phyloP scores from a whole-genome alignment of 129 eudicot genomes.

The sunflower (Helianthus annuus) region HanXRQr2.0-SUNRISE NC_035449.2:38973617-38974116 shows the following conservation, averaged over 20 bases:
- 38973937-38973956: conserved; percentile 47
- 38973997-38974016: conserved; percentile 47
- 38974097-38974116: neutral
- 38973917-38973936: conserved; percentile 50
- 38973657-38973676: conserved; percentile 21
- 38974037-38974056: conserved; percentile 36
- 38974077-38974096: conserved; percentile 19
- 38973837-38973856: conserved; percentile 27
- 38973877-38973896: conserved; percentile 21
- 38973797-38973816: conserved; percentile 31
- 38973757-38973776: neutral
- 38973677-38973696: conserved; percentile 29
- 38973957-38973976: conserved; percentile 31
- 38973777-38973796: conserved; percentile 8
- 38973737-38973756: conserved; percentile 14
- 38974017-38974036: conserved; percentile 31
- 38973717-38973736: conserved; percentile 9
- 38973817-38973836: conserved; percentile 27
- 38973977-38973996: conserved; percentile 46
- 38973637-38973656: conserved; percentile 23
- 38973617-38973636: neutral
- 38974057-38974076: conserved; percentile 29
- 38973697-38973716: conserved; percentile 18
- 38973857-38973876: conserved; percentile 15
- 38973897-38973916: conserved; percentile 27